These are phyloP conservation scores for Xylariomycetidae sp. DNA, from an alignment of 2,329 filamentous ascomycete genomes.

Conservation along the genomic window DNA sequence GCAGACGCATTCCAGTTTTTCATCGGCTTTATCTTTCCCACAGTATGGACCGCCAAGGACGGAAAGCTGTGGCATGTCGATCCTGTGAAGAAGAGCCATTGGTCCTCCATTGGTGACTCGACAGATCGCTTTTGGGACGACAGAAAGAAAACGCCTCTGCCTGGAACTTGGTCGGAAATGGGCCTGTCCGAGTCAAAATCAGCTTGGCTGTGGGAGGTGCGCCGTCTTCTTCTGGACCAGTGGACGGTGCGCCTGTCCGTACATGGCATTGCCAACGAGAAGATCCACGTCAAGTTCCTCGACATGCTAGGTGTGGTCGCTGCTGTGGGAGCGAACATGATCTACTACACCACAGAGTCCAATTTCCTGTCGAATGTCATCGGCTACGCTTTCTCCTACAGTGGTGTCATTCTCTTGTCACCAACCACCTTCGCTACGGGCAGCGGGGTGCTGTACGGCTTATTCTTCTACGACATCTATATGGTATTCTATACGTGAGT, in stretches of 20 bases:
- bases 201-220: slow-evolving; percentile 41
- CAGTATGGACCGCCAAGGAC: slow-evolving; percentile 50
- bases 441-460: slow-evolving; percentile 65
- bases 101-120: slow-evolving; percentile 22
- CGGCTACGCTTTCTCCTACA: slow-evolving; percentile 82
- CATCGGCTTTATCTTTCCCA: slow-evolving; percentile 66
- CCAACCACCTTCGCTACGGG: slow-evolving; percentile 84
- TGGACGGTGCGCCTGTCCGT: slow-evolving; percentile 47
- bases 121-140: slow-evolving; percentile 22
- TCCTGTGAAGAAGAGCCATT: slow-evolving; percentile 32
- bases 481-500: slow-evolving; percentile 79
- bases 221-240: slow-evolving; percentile 42
- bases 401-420: slow-evolving; percentile 74
- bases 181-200: slow-evolving; percentile 20
- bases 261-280: slow-evolving; percentile 43
- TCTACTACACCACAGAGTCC: slow-evolving; percentile 61
- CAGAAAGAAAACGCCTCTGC: slow-evolving; percentile 32
- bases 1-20: slow-evolving; percentile 63
- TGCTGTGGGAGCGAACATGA: slow-evolving; percentile 47
- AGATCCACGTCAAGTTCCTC: slow-evolving; percentile 48
- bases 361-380: slow-evolving; percentile 71
- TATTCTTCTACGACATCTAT: slow-evolving; percentile 94
- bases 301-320: slow-evolving; percentile 50
- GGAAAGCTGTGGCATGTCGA: slow-evolving; percentile 42
- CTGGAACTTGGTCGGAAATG: slow-evolving; percentile 30